phyloP scores from a whole-genome alignment of 768 basidiomycete species.

The Tricholoma terreum region DNA sequence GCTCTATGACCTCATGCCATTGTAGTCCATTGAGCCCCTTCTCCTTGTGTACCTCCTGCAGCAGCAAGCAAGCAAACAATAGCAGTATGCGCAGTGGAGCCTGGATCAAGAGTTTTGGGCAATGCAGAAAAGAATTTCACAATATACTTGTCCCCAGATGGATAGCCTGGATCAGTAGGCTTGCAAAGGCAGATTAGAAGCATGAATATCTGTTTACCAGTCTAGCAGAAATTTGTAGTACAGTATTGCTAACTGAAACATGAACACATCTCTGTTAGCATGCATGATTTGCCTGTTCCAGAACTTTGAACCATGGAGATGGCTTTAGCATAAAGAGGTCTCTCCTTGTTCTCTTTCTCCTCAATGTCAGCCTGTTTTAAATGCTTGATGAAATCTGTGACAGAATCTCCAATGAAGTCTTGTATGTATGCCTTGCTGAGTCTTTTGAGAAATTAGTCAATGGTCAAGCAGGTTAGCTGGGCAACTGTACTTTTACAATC shows the following conservation, averaged over 20 bases:
- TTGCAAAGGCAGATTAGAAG: slow-evolving; percentile 1
- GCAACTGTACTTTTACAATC: not conserved
- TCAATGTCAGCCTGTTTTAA: not conserved
- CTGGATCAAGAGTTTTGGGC: not conserved
- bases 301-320: not conserved
- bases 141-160: not conserved
- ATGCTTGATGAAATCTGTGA: not conserved
- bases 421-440: not conserved
- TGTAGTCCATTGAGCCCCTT: too few relatives aligned
- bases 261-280: not conserved
- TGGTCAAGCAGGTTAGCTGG: too few relatives aligned
- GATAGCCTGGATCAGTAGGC: not conserved
- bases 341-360: not conserved
- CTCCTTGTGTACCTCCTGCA: too few relatives aligned
- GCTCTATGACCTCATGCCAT: not conserved
- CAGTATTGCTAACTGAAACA: not conserved
- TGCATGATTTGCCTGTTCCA: not conserved
- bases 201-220: not conserved
- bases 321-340: not conserved
- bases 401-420: not conserved
- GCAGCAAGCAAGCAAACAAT: not conserved
- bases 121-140: not conserved
- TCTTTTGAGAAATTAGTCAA: not conserved
- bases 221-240: not conserved
- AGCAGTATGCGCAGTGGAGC: not conserved